Conservation (phyloP, 805 yeast genomes). For the Metschnikowia similis region DNA sequence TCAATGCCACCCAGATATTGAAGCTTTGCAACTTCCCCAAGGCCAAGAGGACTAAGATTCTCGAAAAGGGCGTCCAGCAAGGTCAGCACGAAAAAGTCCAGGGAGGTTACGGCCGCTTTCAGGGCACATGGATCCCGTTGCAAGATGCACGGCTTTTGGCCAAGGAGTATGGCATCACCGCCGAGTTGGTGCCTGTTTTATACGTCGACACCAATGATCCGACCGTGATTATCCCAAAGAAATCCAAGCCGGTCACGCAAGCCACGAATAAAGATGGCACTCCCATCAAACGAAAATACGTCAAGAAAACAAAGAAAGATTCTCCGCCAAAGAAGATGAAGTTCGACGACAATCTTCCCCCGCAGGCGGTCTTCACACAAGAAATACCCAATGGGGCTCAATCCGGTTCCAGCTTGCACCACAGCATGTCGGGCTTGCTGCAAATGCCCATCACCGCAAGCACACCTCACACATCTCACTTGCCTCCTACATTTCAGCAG, state of each 20-base stretch:
- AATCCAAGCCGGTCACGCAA: constrained; percentile 22
- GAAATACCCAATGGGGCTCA: constrained; percentile 12
- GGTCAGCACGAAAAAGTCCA: constrained; percentile 91
- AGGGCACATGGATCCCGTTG: constrained; percentile 95
- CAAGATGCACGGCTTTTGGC: constrained; percentile 56
- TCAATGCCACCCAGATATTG: constrained; percentile 92
- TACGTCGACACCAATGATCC: constrained; percentile 36
- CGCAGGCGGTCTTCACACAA: constrained; percentile 19
- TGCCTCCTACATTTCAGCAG: constrained; percentile 23
- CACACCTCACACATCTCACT: constrained; percentile 6
- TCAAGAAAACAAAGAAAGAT: constrained; percentile 49
- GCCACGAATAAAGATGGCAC: constrained; percentile 34
- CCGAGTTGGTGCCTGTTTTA: constrained; percentile 40
- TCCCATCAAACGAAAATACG: constrained; percentile 39
- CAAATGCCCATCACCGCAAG: constrained; percentile 4
- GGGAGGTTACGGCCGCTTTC: constrained; percentile 96
- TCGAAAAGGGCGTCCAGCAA: constrained; percentile 88
- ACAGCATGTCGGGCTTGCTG: constrained; percentile 6
- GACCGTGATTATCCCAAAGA: constrained; percentile 30
- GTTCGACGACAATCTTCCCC: constrained; percentile 18
- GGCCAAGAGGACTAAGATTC: constrained; percentile 86
- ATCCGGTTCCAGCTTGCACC: neutral
- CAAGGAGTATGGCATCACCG: constrained; percentile 34
- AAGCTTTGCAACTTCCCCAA: constrained; percentile 93
- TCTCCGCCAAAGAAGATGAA: constrained; percentile 46